A percentile compares a stretch with the other conserved stretches of the same genome.
phyloP scores from a whole-genome alignment of 441 rosid genomes.

The Biscutella laevigata region DNA sequence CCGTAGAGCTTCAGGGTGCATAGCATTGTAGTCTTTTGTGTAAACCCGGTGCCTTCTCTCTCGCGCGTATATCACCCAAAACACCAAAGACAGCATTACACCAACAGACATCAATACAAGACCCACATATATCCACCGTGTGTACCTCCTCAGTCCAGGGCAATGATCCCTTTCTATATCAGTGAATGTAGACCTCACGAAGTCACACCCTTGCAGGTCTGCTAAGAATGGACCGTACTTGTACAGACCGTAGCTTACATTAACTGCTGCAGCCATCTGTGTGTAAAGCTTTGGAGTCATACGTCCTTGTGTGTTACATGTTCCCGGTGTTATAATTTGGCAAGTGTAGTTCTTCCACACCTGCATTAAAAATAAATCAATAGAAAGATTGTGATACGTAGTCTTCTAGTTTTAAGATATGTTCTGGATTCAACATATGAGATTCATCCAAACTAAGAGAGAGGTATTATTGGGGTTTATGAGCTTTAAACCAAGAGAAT shows the following conservation, averaged over 20 bases:
- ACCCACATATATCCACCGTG: slow-evolving; percentile 74
- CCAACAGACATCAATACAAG: slow-evolving; percentile 67
- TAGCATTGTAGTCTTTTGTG: slow-evolving; percentile 40
- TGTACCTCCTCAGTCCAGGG: slow-evolving; percentile 48
- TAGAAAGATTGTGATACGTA: background rate
- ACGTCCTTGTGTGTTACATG: slow-evolving; percentile 67
- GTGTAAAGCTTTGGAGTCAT: slow-evolving; percentile 52
- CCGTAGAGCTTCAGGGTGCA: slow-evolving; percentile 16
- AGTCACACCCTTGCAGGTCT: slow-evolving; percentile 61
- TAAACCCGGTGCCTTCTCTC: slow-evolving; percentile 80
- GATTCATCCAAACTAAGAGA: background rate
- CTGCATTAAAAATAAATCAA: slow-evolving; percentile 30
- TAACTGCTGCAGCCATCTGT: slow-evolving; percentile 63
- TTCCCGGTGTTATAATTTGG: slow-evolving; percentile 41
- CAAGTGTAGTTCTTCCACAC: slow-evolving; percentile 65
- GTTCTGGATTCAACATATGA: background rate
- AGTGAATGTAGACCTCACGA: slow-evolving; percentile 66
- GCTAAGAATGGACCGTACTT: slow-evolving; percentile 77
- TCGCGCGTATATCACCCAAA: slow-evolving; percentile 87
- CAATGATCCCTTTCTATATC: slow-evolving; percentile 44
- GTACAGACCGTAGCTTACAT: slow-evolving; percentile 74
- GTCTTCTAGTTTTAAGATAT: background rate
- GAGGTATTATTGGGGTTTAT: background rate
- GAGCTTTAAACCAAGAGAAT: background rate
- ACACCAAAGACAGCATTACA: slow-evolving; percentile 82